Base-by-base conservation (phyloP, 2,329 filamentous ascomycete species). In the Tolypocladium tundrense region DNA sequence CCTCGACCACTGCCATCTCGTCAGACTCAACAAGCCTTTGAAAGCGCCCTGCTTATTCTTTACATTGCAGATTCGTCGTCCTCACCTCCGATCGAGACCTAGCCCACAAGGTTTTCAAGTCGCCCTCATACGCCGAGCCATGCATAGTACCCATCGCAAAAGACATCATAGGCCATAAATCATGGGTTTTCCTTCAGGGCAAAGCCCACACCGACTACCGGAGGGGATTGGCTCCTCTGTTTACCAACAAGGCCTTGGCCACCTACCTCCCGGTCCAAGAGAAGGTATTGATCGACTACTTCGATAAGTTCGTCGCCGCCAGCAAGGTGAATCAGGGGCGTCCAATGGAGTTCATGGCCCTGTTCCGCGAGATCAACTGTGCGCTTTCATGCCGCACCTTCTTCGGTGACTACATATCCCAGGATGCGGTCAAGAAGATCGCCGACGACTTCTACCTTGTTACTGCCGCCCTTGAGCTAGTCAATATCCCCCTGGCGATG, bases 51-150 rank as follows among this genome's bases (percentile, higher is more conserved):
- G 0, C 37, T 35, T 2, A 58, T 24, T 33, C 1, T 4, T n/a
- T 1, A 4, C 1, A 11, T 2, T 2, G 1, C 62, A 89, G 87
- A 67, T 92, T 92, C 71, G 88, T 92, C 60, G 87, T 92, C 54
- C 86, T 92, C 61, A 88, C 85, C 35, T 88, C 88, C 10, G 87
- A 87, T 55, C 85, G 88, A 65, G 88, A 92, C 72, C 83, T 91
- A 69, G 87, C 88, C 53, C 87, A 88, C 69, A 92, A 91, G 68
- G 86, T 91, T 62, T 89, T 92, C 80, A 92, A 91, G 70, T 90
- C 88, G 7, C 88, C 88, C 6, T 69, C 74, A 33, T 90, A 85
- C 64, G 84, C 88, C 68, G 88, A 90, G 67, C 89, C 89, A 41
- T 92, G 88, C 69, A 81, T 92, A 37, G 88, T 91, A 3, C 88